Evolutionary conservation across 345 rosid genomes (phyloP).

Genomic region (Salix viminalis): DNA sequence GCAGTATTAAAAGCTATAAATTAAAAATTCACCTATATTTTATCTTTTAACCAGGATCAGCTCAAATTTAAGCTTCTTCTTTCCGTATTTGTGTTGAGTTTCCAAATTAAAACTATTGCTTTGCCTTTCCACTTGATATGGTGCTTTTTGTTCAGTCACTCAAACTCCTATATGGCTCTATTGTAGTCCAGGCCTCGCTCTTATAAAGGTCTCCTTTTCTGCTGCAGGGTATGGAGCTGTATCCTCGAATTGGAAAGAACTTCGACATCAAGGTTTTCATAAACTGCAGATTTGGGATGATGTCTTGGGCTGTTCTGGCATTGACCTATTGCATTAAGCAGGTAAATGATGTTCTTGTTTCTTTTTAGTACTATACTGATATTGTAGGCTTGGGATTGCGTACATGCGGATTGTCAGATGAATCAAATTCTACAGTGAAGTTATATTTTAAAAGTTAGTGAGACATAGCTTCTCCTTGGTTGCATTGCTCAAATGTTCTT

Average conservation of each 20-base stretch:
- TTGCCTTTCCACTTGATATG: background rate
- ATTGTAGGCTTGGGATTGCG: background rate
- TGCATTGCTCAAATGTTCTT: background rate
- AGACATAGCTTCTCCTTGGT: background rate
- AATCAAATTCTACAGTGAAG: background rate
- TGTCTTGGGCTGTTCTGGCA: constrained; percentile 99
- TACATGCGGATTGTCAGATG: background rate
- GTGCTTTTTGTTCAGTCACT: background rate
- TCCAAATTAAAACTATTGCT: background rate
- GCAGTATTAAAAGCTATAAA: no score
- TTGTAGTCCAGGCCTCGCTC: constrained; percentile 7
- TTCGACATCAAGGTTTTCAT: constrained; percentile 97
- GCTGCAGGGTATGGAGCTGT: constrained; percentile 93
- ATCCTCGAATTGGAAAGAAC: constrained; percentile 94
- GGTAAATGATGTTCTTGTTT: constrained; percentile 37
- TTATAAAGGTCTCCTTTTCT: constrained; percentile 16
- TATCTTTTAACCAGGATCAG: background rate
- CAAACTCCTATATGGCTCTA: background rate
- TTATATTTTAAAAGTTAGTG: background rate
- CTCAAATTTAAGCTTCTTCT: background rate
- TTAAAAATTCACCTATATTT: background rate
- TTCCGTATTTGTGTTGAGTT: background rate
- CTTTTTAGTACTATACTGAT: background rate
- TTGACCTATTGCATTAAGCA: constrained; percentile 98
- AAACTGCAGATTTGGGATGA: constrained; percentile 98